These are phyloP conservation scores for Aspergillus brasiliensis DNA, from an alignment of 2,329 filamentous ascomycete genomes.

Conservation along the genomic window DNA sequence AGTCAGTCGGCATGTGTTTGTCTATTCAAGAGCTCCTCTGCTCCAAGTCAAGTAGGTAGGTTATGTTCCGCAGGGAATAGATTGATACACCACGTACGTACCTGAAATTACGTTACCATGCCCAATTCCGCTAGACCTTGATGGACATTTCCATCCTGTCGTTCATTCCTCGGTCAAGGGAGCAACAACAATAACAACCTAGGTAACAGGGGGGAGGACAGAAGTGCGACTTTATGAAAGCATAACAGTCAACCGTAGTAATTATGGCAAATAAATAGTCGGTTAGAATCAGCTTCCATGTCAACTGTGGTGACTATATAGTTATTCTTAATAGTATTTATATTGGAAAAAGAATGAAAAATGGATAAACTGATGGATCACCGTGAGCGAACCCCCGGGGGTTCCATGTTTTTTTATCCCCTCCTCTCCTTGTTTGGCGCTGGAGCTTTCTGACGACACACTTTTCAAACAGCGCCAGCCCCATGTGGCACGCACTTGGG, in stretches of 20 bases:
- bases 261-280: background rate
- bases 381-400: background rate
- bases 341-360: no score
- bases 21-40: background rate
- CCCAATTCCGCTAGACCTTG: background rate
- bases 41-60: background rate
- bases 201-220: background rate
- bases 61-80: background rate
- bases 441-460: background rate
- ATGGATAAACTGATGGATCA: no score
- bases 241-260: constrained; percentile 3
- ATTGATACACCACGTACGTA: background rate
- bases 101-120: background rate
- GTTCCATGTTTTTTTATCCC: background rate
- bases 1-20: background rate
- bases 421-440: background rate
- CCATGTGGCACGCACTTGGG: background rate
- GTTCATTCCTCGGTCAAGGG: background rate
- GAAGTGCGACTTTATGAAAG: background rate
- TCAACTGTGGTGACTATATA: no score
- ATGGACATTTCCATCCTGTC: background rate
- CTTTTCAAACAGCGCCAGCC: background rate
- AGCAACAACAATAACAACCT: background rate
- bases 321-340: no score
- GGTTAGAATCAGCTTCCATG: no score